A percentile compares a stretch with the other conserved stretches of the same genome.
These are phyloP conservation scores for Basipetospora sp. DNA, from an alignment of 2,329 filamentous ascomycete species.

Conservation along the genomic window DNA sequence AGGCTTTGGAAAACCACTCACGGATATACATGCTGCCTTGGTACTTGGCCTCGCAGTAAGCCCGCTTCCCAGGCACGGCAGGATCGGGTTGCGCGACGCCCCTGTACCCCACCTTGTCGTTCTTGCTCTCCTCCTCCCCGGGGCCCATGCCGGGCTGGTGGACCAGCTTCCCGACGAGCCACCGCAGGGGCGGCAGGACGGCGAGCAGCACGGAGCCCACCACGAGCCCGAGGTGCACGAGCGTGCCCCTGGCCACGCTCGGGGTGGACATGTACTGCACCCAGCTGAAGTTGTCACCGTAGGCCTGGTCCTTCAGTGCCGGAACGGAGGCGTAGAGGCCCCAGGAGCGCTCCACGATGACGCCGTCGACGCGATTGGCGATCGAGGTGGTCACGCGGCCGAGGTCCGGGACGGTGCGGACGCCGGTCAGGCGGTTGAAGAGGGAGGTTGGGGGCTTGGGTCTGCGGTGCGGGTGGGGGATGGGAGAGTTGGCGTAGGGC, in stretches of 20 bases:
- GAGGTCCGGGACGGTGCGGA: constrained; percentile 33
- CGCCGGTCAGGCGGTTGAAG: constrained; percentile 33
- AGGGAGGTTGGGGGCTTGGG: constrained; percentile 20
- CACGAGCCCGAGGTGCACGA: constrained; percentile 33
- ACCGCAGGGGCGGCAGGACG: constrained; percentile 30
- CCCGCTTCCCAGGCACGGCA: constrained; percentile 30
- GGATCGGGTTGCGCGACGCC: constrained; percentile 49
- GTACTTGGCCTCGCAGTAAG: constrained; percentile 34
- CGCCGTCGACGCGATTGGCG: constrained; percentile 32
- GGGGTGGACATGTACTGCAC: constrained; percentile 36
- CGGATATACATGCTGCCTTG: constrained; percentile 48
- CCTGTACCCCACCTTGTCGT: constrained; percentile 48
- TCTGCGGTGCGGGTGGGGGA: constrained; percentile 26
- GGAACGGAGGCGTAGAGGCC: constrained; percentile 37
- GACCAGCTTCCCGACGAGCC: constrained; percentile 27
- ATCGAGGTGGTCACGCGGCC: constrained; percentile 42
- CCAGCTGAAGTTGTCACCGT: constrained; percentile 48
- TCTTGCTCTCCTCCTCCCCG: constrained; percentile 34
- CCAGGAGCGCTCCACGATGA: constrained; percentile 48
- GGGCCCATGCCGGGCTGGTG: constrained; percentile 42
- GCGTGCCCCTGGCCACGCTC: constrained; percentile 34
- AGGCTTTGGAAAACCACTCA: constrained; percentile 24
- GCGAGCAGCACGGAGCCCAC: constrained; percentile 29
- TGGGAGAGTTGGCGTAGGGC: constrained; percentile 44
- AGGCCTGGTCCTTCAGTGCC: constrained; percentile 27